A percentile compares a stretch with the other conserved stretches of the same genome.
Conservation (phyloP, 129 eudicot genomes). For the Artemisia annua region DNA sequence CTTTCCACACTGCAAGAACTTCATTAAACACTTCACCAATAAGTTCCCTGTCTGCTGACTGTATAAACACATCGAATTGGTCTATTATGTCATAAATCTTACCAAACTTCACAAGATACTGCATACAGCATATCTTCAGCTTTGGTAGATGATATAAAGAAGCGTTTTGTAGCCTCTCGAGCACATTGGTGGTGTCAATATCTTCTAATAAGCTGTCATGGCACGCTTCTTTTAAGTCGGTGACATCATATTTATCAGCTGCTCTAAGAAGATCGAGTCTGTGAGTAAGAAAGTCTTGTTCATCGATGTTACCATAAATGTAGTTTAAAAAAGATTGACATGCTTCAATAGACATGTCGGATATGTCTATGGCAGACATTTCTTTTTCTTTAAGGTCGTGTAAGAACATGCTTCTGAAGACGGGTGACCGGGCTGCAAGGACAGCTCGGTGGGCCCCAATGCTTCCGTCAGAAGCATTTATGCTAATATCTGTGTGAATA, state of each 20-base stretch:
- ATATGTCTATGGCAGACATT: conserved; percentile 60
- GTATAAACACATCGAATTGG: conserved; percentile 66
- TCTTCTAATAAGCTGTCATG: conserved; percentile 84
- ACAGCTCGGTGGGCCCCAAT: conserved; percentile 89
- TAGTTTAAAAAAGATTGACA: conserved; percentile 72
- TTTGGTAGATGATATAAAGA: conserved; percentile 63
- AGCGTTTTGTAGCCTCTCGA: conserved; percentile 88
- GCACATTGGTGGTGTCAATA: conserved; percentile 79
- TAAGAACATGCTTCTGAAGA: conserved; percentile 88
- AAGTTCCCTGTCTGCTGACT: conserved; percentile 79
- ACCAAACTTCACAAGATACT: conserved; percentile 88
- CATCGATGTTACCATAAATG: conserved; percentile 65
- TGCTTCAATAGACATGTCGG: conserved; percentile 86
- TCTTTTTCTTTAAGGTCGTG: conserved; percentile 90
- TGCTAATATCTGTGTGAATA: conserved; percentile 79
- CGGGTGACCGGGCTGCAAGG: conserved; percentile 87
- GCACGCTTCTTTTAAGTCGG: conserved; percentile 84
- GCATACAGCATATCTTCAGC: conserved; percentile 79
- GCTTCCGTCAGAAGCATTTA: conserved; percentile 76
- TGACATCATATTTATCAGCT: conserved; percentile 84
- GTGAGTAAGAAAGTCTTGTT: conserved; percentile 62
- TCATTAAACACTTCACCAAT: conserved; percentile 78
- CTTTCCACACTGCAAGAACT: conserved; percentile 92
- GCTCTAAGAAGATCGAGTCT: conserved; percentile 80
- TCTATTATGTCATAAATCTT: conserved; percentile 82